phyloP scores from a whole-genome alignment of 495 filamentous ascomycete genomes.

The Penicillium subrubescens region DNA sequence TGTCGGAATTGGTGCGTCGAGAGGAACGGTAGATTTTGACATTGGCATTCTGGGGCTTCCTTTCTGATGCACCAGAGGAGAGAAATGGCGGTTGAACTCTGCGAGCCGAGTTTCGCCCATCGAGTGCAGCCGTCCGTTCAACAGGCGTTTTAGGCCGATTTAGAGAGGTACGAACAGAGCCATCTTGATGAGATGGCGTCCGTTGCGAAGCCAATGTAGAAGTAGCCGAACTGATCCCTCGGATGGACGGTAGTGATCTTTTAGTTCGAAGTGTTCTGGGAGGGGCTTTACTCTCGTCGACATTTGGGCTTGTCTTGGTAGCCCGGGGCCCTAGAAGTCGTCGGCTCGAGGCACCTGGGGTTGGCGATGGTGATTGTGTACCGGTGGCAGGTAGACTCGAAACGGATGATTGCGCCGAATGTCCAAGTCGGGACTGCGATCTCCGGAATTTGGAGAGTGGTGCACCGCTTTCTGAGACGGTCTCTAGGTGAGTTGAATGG shows the following conservation, averaged over 20 bases:
- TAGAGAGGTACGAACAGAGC: constrained; percentile 44
- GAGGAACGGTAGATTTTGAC: constrained; percentile 69
- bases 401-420: constrained; percentile 66
- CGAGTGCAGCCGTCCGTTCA: constrained; percentile 55
- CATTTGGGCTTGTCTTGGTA: constrained; percentile 49
- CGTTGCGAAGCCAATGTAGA: constrained; percentile 37
- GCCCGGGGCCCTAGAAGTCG: constrained; percentile 59
- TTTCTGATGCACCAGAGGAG: constrained; percentile 71
- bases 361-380: constrained; percentile 54
- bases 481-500: constrained; percentile 76
- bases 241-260: constrained; percentile 82
- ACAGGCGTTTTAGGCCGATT: constrained; percentile 71
- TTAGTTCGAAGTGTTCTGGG: constrained; percentile 80
- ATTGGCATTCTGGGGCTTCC: constrained; percentile 77
- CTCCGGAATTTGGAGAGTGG: constrained; percentile 61
- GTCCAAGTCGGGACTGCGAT: constrained; percentile 66
- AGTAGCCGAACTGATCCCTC: constrained; percentile 46
- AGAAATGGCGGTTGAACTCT: constrained; percentile 75
- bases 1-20: constrained; percentile 74
- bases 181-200: constrained; percentile 44
- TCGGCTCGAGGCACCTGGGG: constrained; percentile 57
- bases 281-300: constrained; percentile 65
- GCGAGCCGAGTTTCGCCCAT: constrained; percentile 57
- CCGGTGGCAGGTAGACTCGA: constrained; percentile 61
- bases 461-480: constrained; percentile 88